These are phyloP conservation scores for Psilocybe cyanescens DNA, from an alignment of 768 basidiomycete genomes.

Conservation along the genomic window DNA sequence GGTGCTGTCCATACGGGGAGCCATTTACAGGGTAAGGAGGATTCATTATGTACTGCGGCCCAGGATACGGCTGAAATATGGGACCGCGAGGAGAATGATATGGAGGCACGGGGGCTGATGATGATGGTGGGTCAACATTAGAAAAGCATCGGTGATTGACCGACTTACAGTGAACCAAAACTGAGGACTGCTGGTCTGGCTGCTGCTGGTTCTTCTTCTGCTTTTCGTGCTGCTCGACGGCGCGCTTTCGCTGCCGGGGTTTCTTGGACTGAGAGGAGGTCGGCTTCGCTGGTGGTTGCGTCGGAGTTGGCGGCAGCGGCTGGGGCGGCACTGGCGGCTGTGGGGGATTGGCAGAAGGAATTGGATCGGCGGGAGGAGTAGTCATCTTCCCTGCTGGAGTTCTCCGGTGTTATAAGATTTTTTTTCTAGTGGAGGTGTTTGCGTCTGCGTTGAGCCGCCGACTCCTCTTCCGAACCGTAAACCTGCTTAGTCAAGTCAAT, in stretches of 20 bases:
- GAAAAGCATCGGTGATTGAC: constrained; percentile 10
- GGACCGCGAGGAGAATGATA: constrained; percentile 38
- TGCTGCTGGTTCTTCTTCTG: constrained; percentile 25
- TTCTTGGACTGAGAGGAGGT: constrained; percentile 47
- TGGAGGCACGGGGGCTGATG: constrained; percentile 26
- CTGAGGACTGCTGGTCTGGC: constrained; percentile 19
- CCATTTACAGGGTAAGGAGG: constrained; percentile 67
- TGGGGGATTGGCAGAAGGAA: constrained; percentile 34
- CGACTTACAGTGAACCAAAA: constrained; percentile 27
- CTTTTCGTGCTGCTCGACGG: constrained; percentile 30
- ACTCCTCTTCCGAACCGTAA: constrained; percentile 39
- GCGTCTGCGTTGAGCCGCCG: constrained; percentile 34
- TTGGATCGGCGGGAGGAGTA: constrained; percentile 53
- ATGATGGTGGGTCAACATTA: constrained; percentile 11
- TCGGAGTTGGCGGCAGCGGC: constrained; percentile 49
- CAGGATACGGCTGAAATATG: constrained; percentile 60
- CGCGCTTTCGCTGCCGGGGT: constrained; percentile 56
- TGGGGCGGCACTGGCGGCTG: constrained; percentile 50
- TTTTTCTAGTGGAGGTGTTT: constrained; percentile 33
- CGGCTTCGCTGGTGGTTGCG: constrained; percentile 46
- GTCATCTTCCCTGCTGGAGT: constrained; percentile 42
- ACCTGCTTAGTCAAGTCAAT: constrained; percentile 44
- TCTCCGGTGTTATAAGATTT: constrained; percentile 46
- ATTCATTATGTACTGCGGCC: constrained; percentile 69
- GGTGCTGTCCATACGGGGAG: constrained; percentile 44